phyloP scores from a whole-genome alignment of 768 basidiomycete species.

The Nidula microcarpa region DNA sequence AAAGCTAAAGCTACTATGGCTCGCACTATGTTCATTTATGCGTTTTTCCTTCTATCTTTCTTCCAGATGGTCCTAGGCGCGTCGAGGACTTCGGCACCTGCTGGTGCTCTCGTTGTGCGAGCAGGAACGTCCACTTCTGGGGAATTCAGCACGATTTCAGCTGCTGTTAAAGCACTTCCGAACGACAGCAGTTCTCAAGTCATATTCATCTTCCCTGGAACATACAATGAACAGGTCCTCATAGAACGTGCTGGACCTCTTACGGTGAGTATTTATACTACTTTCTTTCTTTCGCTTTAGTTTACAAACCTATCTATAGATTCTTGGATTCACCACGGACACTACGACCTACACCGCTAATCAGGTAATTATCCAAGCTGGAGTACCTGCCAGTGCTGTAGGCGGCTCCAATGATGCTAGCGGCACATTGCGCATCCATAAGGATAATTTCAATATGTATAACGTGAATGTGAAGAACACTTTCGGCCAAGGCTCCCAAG shows the following conservation, averaged over 20 bases:
- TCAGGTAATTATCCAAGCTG: constrained; percentile 24
- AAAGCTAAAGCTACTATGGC: not conserved
- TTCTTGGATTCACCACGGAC: constrained; percentile 21
- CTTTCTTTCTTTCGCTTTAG: not conserved
- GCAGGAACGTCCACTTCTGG: constrained; percentile 29
- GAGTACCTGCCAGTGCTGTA: constrained; percentile 17
- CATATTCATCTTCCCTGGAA: constrained; percentile 47
- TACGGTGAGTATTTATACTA: constrained; percentile 17
- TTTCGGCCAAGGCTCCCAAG: constrained; percentile 39
- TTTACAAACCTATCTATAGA: not conserved
- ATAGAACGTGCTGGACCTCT: constrained; percentile 38
- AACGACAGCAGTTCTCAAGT: constrained; percentile 28
- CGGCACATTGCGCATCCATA: constrained; percentile 46
- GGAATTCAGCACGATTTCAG: constrained; percentile 32
- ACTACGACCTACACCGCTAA: constrained; percentile 25
- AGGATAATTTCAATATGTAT: constrained; percentile 44
- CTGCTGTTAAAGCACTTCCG: constrained; percentile 34
- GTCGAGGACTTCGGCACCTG: constrained; percentile 32
- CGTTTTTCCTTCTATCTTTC: not conserved
- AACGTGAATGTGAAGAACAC: constrained; percentile 49
- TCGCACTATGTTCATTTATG: not conserved
- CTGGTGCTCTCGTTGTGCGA: constrained; percentile 36
- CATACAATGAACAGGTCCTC: constrained; percentile 37
- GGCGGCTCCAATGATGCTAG: constrained; percentile 43
- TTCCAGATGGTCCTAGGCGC: constrained; percentile 11